Evolutionary conservation across 208 protist species (phyloP).

Genomic region (Crithidia mellificae): DNA sequence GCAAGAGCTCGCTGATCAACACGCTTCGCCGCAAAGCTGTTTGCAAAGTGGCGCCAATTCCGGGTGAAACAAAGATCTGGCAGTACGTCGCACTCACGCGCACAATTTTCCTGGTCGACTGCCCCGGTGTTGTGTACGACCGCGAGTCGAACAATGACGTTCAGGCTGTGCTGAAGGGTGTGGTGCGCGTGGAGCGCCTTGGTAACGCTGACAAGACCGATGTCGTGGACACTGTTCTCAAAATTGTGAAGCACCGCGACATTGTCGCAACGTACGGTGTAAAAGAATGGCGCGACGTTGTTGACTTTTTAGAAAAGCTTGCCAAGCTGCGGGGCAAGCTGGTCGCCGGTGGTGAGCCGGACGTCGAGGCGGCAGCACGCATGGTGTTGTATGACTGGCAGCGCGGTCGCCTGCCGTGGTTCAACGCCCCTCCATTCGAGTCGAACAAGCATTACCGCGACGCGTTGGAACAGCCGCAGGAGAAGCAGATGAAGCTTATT

Average conservation of each 20-base stretch:
- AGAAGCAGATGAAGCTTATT: conserved; percentile 88
- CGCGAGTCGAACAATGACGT: conserved; percentile 94
- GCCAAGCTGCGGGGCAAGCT: conserved; percentile 94
- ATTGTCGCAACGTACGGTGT: conserved; percentile 97
- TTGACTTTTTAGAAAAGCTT: conserved; percentile 98
- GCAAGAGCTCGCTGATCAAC: conserved; percentile 99
- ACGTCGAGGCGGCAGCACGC: conserved; percentile 94
- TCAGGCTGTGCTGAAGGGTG: conserved; percentile 98
- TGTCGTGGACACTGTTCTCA: conserved; percentile 94
- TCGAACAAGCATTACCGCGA: conserved; percentile 89
- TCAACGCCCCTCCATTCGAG: conserved; percentile 91
- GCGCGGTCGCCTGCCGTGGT: conserved; percentile 97
- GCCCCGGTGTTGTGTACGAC: conserved; percentile 98
- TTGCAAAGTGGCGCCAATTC: conserved; percentile 99
- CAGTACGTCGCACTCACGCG: conserved; percentile 99
- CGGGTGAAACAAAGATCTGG: conserved; percentile 99
- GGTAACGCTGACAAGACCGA: conserved; percentile 92
- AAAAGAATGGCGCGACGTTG: conserved; percentile 87
- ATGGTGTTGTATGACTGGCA: conserved; percentile 98
- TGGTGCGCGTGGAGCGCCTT: conserved; percentile 94
- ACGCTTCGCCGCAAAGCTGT: conserved; percentile 97
- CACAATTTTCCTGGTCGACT: conserved; percentile 99
- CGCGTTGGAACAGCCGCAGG: conserved; percentile 58
- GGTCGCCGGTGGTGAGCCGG: conserved; percentile 94
- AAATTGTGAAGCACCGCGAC: conserved; percentile 96